Conservation (phyloP, 768 basidiomycete species). For the Mycena leptocephala region DNA sequence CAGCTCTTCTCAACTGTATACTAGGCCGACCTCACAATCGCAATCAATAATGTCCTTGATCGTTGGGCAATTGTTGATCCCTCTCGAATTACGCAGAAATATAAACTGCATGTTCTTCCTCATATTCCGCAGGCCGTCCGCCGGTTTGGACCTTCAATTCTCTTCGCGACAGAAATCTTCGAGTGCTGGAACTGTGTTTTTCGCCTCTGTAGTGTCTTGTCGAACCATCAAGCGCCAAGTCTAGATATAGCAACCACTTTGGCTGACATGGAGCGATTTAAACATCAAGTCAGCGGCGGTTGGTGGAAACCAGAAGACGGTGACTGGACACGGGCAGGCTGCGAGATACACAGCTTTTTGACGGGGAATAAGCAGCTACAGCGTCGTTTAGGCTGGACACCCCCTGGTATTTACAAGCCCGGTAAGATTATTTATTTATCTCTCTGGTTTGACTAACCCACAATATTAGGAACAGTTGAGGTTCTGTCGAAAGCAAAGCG, state of each 20-base stretch:
- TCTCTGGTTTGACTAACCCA: not conserved
- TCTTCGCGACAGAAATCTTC: constrained; percentile 11
- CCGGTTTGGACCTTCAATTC: not conserved
- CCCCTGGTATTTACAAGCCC: not conserved
- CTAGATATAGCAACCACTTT: constrained; percentile 7
- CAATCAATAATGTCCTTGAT: constrained; percentile 30
- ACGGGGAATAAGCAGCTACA: too few species aligned
- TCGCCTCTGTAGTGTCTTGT: not conserved
- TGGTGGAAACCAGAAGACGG: not conserved
- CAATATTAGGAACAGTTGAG: not conserved
- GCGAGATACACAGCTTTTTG: too few species aligned
- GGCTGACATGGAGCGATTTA: constrained; percentile 22
- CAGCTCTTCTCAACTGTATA: not conserved
- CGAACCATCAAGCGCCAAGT: constrained; percentile 9
- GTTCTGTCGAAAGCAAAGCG: not conserved
- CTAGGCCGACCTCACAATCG: constrained; percentile 31
- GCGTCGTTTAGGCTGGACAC: too few species aligned
- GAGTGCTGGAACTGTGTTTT: constrained; percentile 19
- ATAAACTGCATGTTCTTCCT: not conserved
- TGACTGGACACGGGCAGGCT: not conserved
- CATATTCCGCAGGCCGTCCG: not conserved
- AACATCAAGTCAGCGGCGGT: constrained; percentile 12
- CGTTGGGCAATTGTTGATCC: constrained; percentile 41
- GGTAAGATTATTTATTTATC: not conserved
- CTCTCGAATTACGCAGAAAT: constrained; percentile 32